Evolutionary conservation across 2,329 filamentous ascomycete species (phyloP), one percentile per base, ranked within the genome.

Genomic region (Arthrobotrys musiformis): DNA sequence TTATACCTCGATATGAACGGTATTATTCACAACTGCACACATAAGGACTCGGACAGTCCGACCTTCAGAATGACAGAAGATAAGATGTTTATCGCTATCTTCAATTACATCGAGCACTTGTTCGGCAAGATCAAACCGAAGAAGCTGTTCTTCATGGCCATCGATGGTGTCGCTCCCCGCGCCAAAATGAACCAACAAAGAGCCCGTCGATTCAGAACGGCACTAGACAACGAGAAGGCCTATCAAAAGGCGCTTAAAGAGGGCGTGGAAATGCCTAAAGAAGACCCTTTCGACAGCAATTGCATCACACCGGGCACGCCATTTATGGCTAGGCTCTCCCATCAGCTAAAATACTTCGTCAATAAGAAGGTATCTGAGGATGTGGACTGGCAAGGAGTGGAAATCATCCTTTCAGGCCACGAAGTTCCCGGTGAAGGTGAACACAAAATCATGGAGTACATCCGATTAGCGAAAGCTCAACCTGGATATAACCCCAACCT

Each of bases 361-460:
- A 97, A 93, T 86, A 99, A 99, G 85, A 99, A 99, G 85, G 91
- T 99, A 9, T 95, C 93, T 1, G 94, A 99, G 84, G 95, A 99
- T 83, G 89, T 91, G 56, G 95, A 99, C 82, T 99, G 95, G 95
- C 95, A 99, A 85, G 92, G 92, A 76, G 95, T 96, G 79, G 94
- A 98, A 82, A 91, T 99, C 81, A 93, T 99, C 64, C 88, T 99
- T 74, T 99, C 95, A 4, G 95, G 96, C 67, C 96, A 99, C 82
- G 96, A 99, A 84, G 94, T 98, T 26, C 95, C 95, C 5, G 95
- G 95, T 81, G 96, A 99, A 85, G 95, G 95, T 81, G 95, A 99
- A 84, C 95, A 99, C 86, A 99, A 99, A 86, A 97, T 99, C 85
- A 99, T 99, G 95, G 96, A 99, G 85, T 99, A 99, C 84, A 99